Base-by-base conservation (phyloP, 306 rosid species). In the Argentina anserina region DNA sequence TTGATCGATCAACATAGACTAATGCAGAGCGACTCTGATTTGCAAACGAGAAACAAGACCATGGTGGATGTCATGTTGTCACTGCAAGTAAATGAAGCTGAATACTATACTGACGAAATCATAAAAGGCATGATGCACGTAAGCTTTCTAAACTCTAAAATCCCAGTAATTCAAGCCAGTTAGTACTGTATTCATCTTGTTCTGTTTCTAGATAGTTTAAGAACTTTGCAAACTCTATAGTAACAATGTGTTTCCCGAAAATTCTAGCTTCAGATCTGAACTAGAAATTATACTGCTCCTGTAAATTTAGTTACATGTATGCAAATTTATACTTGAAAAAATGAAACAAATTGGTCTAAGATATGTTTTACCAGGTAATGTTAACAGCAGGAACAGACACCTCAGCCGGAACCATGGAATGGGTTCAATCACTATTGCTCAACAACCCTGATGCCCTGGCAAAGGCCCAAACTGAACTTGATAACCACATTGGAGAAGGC, bases 371-470 rank as follows among this genome's bases (percentile, higher is more conserved):
- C 2, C 64, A 77, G 82, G 84, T 60, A 6, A 21, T 80, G 61
- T 5, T 82, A 28, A 1, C 65, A 14, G 84, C 89, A 4, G 89
- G 83, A 25, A 79, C 81, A 4, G 83, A 85, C 17, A 77, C 84
- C 1, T 61, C 83, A 10, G 12, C 37, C 0, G 70, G 71, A 9
- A 67, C 83, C 1, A 76, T 74, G 86, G 84, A 80, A 50, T 85
- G 86, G 89, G 84, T 79, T 8, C 28, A 77, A 7, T 79, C 86
- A 0, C 78, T 85, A 1, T 29, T 85, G 71, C 53, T 82, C 10
- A 85, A 85, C 82, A 70, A 76, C 1, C 84, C 83, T 15, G 45
- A 70, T 34, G 55, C 69, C 20, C 61, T 82, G 15, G 41, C 28
- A 7, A 77, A 71, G 26, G 76, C 81, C 0, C 68, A 66, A 2